phyloP scores from a whole-genome alignment of 768 basidiomycete genomes.

The Tephrocybe sp. region DNA sequence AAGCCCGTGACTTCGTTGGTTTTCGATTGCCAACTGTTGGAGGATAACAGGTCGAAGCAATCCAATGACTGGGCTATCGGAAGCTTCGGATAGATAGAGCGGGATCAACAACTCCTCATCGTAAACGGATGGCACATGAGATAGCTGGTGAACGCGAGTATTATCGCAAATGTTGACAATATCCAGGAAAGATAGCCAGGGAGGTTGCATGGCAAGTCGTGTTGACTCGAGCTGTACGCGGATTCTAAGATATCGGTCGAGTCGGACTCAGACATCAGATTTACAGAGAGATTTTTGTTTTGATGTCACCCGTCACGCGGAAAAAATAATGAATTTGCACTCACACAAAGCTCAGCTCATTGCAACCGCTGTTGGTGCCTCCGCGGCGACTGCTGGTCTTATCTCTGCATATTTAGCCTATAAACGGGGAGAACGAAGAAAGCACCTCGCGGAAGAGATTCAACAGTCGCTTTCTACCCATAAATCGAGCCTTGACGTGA shows the following conservation, averaged over 20 bases:
- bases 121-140: conserved; percentile 26
- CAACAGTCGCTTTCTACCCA: conserved; percentile 44
- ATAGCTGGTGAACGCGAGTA: conserved; percentile 37
- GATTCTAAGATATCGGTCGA: no score
- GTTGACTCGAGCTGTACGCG: no score
- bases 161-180: conserved; percentile 75
- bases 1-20: conserved; percentile 27
- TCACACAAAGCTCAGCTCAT: conserved; percentile 64
- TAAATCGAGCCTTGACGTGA: conserved; percentile 16
- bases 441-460: conserved; percentile 55
- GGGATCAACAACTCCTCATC: conserved; percentile 49
- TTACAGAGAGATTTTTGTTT: no score
- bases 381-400: conserved; percentile 55
- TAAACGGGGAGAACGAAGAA: conserved; percentile 43
- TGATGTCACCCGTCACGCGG: conserved; percentile 3
- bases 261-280: no score
- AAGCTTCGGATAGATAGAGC: conserved; percentile 49
- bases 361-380: conserved; percentile 61
- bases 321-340: conserved; percentile 21
- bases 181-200: conserved; percentile 48
- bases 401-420: conserved; percentile 59
- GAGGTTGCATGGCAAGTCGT: no score
- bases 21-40: conserved; percentile 51
- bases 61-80: conserved; percentile 55
- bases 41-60: conserved; percentile 58